phyloP scores from a whole-genome alignment of 2,329 filamentous ascomycete genomes.

The Ophiobolus disseminans region DNA sequence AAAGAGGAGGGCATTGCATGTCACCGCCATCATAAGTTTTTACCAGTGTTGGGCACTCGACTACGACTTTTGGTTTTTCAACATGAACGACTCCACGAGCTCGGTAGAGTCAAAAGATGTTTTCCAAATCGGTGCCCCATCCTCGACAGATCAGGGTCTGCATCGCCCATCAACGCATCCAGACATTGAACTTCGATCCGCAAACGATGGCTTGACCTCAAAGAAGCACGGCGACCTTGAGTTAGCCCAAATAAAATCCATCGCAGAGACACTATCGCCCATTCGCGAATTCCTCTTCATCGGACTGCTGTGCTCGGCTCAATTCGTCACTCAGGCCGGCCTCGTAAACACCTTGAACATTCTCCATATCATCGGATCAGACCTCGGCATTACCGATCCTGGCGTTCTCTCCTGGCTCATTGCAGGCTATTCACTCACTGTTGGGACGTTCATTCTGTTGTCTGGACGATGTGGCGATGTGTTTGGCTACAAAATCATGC shows the following conservation, averaged over 20 bases:
- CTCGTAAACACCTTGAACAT: constrained; percentile 48
- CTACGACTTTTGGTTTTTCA: too few relatives aligned
- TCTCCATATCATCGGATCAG: constrained; percentile 53
- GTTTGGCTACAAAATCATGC: constrained; percentile 58
- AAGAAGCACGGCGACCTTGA: constrained; percentile 14
- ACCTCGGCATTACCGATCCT: constrained; percentile 49
- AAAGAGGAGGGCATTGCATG: too few relatives aligned
- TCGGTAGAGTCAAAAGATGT: too few relatives aligned
- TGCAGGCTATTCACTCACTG: constrained; percentile 57
- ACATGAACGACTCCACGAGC: too few relatives aligned
- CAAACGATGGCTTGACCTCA: neutral
- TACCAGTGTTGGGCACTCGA: too few relatives aligned
- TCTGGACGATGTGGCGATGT: constrained; percentile 59
- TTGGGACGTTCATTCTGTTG: constrained; percentile 60
- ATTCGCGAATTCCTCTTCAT: constrained; percentile 36
- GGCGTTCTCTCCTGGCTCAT: constrained; percentile 58
- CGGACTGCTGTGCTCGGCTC: constrained; percentile 33
- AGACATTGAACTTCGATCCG: neutral
- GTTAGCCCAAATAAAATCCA: constrained; percentile 27
- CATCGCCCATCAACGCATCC: neutral
- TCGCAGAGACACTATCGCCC: constrained; percentile 29
- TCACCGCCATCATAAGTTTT: too few relatives aligned
- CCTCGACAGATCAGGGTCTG: too few relatives aligned
- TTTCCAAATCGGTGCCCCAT: too few relatives aligned
- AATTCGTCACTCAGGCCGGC: constrained; percentile 52